These are phyloP conservation scores for Botrytis squamosa DNA, from an alignment of 2,329 filamentous ascomycete species.

Conservation along the genomic window DNA sequence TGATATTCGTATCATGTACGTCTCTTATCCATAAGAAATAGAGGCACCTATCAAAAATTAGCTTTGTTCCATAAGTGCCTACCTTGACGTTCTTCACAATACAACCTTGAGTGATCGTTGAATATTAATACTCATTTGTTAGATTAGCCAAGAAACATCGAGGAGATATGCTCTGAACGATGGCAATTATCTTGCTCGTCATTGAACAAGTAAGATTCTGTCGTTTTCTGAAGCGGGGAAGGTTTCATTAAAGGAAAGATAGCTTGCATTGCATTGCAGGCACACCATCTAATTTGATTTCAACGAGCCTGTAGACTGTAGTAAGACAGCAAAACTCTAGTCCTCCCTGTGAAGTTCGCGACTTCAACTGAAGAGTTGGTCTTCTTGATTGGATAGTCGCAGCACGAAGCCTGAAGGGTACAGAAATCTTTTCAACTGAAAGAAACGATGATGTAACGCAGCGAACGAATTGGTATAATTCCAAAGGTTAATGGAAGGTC, in stretches of 20 bases:
- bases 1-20: background rate
- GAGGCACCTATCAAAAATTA: background rate
- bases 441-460: background rate
- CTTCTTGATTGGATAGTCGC: background rate
- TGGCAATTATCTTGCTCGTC: background rate
- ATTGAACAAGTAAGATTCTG: background rate
- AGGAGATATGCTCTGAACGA: background rate
- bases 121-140: background rate
- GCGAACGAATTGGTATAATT: background rate
- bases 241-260: background rate
- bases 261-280: background rate
- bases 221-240: background rate
- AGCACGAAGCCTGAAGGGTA: background rate
- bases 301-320: background rate
- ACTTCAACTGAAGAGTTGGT: background rate
- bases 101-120: background rate
- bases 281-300: background rate
- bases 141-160: no score
- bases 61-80: background rate
- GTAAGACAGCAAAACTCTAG: background rate
- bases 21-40: background rate
- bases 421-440: background rate
- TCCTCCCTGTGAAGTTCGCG: background rate
- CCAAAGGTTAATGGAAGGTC: background rate
- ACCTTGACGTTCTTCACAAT: no score